Evolutionary conservation across 2,329 filamentous ascomycete genomes (phyloP), one percentile per base, ranked within the genome.

Genomic region (Exophiala lecanii-corni): DNA sequence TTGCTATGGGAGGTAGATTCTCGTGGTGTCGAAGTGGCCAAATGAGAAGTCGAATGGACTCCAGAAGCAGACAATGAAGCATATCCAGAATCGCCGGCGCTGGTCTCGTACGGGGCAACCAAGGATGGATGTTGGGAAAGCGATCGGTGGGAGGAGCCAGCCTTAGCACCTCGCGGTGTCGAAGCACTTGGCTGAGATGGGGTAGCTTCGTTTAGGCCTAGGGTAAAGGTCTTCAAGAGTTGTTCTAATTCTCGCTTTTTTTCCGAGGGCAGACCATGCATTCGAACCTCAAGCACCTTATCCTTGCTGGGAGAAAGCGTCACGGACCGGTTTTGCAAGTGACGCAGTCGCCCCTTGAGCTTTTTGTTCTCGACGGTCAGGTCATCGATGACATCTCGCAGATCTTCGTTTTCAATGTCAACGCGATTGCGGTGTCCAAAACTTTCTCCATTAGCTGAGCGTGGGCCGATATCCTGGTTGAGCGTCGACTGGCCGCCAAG

Each of bases 341-440:
- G 81, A 56, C 78, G 83, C 41, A 94, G 57, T 56, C 81, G 79
- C 53, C 83, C 80, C 65, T 82, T 89, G 48, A 94, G 62, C 39
- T 79, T 82, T 60, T 87, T 86, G 59, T 92, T 94, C 59, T 89
- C 84, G 18, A 94, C 71, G 0, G 87, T 94, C 45, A 94, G 64
- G 59, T 94, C 88, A 56, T 94, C 87, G 36, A 94, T 94, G 12
- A 94, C 86, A 53, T 84, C 84, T 35, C 87, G 75, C 47, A 81
- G 89, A 43, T 89, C 86, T 43, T 86, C 85, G 19, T 77, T 79
- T 38, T 81, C 82, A 58, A 78, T 86, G 20, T 68, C 70, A 33
- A 62, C 51, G 54, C 52, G 30, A 47, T 34, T 30, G 13, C 46
- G 52, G 10, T 56, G 54, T 39, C 45, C 50, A 51, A 49, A 56